phyloP scores from a whole-genome alignment of 164 flowering plant species.

The Nelumbo lutea region DNA sequence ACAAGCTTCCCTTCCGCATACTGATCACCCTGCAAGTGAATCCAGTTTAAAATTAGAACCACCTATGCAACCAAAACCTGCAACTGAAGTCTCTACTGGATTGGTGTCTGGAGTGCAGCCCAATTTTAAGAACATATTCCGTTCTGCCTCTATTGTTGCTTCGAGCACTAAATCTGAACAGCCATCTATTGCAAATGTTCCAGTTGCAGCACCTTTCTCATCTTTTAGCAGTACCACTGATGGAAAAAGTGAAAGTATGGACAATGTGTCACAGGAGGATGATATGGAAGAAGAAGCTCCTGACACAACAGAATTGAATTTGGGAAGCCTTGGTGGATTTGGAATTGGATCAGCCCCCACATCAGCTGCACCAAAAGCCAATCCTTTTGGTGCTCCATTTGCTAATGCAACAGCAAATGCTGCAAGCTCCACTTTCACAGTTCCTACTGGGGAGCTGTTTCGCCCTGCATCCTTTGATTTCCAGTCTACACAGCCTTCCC shows the following conservation, averaged over 20 bases:
- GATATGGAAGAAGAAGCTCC: constrained; percentile 99
- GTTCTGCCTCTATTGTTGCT: constrained; percentile 16
- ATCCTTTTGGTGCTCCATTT: constrained; percentile 68
- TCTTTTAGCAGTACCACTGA: constrained; percentile 18
- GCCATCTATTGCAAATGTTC: constrained; percentile 16
- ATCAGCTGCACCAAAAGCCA: constrained; percentile 44
- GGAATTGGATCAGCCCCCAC: constrained; percentile 57
- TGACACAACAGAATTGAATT: constrained; percentile 44
- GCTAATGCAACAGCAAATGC: constrained; percentile 30
- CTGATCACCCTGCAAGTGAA: constrained; percentile 16
- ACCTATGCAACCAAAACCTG: constrained; percentile 17
- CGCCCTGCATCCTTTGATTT: constrained; percentile 83
- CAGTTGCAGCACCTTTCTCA: constrained; percentile 16
- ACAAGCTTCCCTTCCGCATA: constrained; percentile 18
- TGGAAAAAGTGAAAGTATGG: constrained; percentile 33
- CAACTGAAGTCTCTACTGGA: constrained; percentile 20
- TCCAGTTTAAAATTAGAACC: constrained; percentile 9
- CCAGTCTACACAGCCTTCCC: constrained; percentile 43
- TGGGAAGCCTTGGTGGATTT: constrained; percentile 65
- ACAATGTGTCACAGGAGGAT: constrained; percentile 58
- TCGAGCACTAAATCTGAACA: constrained; percentile 25
- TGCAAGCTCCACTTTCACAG: constrained; percentile 32
- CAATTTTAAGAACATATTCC: constrained; percentile 15
- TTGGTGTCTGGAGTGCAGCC: constrained; percentile 31
- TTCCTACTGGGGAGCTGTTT: constrained; percentile 65